A percentile compares a stretch with the other conserved stretches of the same genome.
These are phyloP conservation scores for Sesbania bispinosa DNA, from an alignment of 306 rosid genomes.

Conservation along the genomic window DNA sequence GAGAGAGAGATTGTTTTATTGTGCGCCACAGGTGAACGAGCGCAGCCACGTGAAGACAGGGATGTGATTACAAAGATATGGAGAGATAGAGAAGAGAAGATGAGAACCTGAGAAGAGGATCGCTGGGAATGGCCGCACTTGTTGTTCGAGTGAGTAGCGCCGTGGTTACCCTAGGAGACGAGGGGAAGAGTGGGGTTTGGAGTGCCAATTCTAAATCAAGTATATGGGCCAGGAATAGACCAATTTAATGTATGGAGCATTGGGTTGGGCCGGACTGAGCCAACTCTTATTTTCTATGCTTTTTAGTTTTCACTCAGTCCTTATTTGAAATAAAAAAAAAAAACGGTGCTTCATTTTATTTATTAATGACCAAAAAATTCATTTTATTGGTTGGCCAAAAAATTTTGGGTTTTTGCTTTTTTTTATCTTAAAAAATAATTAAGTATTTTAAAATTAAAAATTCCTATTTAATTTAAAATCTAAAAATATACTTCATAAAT, in stretches of 20 bases:
- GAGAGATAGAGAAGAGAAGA: neutral
- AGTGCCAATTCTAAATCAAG: neutral
- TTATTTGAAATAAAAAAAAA: too few species aligned
- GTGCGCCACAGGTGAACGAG: neutral
- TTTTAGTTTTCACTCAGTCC: too few species aligned
- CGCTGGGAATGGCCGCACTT: neutral
- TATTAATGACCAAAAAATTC: too few species aligned
- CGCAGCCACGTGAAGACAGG: too few species aligned
- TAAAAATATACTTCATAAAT: too few species aligned
- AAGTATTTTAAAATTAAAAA: too few species aligned
- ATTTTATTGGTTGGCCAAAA: too few species aligned
- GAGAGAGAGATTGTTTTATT: neutral
- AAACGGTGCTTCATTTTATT: too few species aligned
- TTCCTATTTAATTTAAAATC: too few species aligned
- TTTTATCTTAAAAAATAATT: too few species aligned
- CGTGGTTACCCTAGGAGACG: conserved; percentile 28
- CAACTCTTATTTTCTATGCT: neutral
- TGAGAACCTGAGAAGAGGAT: neutral
- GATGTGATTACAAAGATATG: too few species aligned
- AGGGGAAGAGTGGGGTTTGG: neutral
- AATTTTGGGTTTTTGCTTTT: too few species aligned
- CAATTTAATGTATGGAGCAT: neutral
- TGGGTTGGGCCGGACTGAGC: neutral
- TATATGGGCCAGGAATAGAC: neutral
- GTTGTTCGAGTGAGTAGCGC: neutral